Percentiles rank a stretch among this genome's conserved stretches.
Conservation (phyloP, 306 rosid genomes). For the Vigna reflexopilosa region DNA sequence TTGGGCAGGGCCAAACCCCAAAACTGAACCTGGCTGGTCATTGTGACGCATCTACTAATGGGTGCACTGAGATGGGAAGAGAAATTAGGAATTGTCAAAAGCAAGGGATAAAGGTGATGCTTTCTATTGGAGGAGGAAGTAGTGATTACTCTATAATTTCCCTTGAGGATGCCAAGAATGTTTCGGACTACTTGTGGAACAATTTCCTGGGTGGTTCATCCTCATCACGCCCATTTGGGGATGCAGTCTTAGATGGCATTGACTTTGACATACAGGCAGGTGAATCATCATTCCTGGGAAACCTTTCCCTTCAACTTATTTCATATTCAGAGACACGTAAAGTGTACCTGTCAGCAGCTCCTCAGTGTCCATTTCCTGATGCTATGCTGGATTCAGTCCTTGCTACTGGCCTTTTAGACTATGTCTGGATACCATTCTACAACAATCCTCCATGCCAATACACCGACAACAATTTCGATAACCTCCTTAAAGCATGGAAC, state of each 20-base stretch:
- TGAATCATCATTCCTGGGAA: not conserved
- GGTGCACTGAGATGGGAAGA: not conserved
- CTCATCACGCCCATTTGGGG: slow-evolving; percentile 45
- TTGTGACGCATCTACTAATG: slow-evolving; percentile 2
- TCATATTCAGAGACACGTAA: not conserved
- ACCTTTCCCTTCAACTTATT: slow-evolving; percentile 37
- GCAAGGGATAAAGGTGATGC: slow-evolving; percentile 45
- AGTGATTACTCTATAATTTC: not conserved
- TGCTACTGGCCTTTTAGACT: slow-evolving; percentile 48
- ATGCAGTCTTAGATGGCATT: slow-evolving; percentile 45
- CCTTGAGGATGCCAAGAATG: slow-evolving; percentile 3
- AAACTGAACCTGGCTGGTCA: slow-evolving; percentile 19
- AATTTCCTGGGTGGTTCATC: slow-evolving; percentile 42
- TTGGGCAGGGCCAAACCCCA: slow-evolving; percentile 33
- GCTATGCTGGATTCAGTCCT: not conserved
- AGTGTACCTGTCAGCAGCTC: slow-evolving; percentile 60
- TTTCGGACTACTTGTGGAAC: slow-evolving; percentile 45
- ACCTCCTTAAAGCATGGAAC: slow-evolving; percentile 50
- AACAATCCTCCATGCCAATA: slow-evolving; percentile 54
- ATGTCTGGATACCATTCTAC: slow-evolving; percentile 57
- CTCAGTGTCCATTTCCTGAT: slow-evolving; percentile 59
- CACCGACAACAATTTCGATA: slow-evolving; percentile 1
- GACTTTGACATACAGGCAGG: not conserved
- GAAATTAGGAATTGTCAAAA: slow-evolving; percentile 37
- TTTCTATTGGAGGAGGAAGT: slow-evolving; percentile 9